phyloP scores from a whole-genome alignment of 306 rosid species.

The Glycyrrhiza uralensis region DNA sequence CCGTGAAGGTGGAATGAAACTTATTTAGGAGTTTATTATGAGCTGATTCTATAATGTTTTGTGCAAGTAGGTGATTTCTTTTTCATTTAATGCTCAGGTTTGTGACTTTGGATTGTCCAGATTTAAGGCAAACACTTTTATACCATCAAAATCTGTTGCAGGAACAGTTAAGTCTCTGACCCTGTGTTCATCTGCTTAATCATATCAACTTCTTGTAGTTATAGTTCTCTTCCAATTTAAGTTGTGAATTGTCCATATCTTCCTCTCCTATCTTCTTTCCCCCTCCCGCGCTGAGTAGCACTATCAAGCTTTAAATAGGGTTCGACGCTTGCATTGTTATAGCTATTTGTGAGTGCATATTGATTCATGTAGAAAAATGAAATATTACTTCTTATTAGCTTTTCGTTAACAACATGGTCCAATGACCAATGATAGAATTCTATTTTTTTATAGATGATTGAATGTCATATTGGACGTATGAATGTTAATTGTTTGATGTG shows the following conservation, averaged over 20 bases:
- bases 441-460: neutral
- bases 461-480: neutral
- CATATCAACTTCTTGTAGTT: neutral
- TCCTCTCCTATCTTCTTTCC: neutral
- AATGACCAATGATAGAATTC: neutral
- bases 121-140: conserved; percentile 87
- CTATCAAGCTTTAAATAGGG: conserved; percentile 14
- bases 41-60: neutral
- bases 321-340: neutral
- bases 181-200: neutral
- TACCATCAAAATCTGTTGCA: conserved; percentile 91
- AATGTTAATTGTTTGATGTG: neutral
- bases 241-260: neutral
- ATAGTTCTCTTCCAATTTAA: conserved; percentile 7
- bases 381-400: neutral
- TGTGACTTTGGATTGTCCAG: conserved; percentile 97
- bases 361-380: neutral
- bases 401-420: neutral
- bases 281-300: no score
- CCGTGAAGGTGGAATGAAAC: conserved; percentile 62
- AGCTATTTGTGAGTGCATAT: neutral
- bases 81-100: conserved; percentile 50
- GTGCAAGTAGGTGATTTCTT: conserved; percentile 5
- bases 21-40: conserved; percentile 1
- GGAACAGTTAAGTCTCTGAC: conserved; percentile 76